Percentiles rank a stretch among this genome's conserved stretches.
phyloP scores from a whole-genome alignment of 371 early-diverging fungal genomes.

The Mortierella sp. region DNA sequence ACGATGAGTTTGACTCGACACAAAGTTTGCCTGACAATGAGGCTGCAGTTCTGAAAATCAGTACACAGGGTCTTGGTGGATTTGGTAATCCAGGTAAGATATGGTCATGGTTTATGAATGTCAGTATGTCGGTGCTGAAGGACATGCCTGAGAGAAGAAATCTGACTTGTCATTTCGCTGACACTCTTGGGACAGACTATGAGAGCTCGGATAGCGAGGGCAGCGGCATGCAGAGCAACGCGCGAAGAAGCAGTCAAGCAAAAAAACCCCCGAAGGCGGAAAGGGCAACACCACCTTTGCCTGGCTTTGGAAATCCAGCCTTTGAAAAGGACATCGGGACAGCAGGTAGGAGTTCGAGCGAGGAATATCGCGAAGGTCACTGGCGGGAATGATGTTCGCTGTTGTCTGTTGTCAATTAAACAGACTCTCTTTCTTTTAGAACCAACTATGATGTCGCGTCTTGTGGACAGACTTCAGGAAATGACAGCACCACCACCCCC shows the following conservation, averaged over 20 bases:
- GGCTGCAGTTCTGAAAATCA: conserved; percentile 23
- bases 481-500: conserved; percentile 51
- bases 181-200: conserved; percentile 23
- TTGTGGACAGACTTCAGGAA: conserved; percentile 45
- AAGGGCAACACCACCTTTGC: conserved; percentile 30
- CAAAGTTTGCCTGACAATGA: conserved; percentile 20
- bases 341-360: conserved; percentile 7
- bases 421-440: no score
- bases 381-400: no score
- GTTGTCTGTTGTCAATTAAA: not conserved
- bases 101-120: not conserved
- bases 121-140: not conserved
- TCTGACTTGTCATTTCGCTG: no score
- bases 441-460: conserved; percentile 33
- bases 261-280: conserved; percentile 7
- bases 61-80: conserved; percentile 39
- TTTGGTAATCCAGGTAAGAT: conserved; percentile 47
- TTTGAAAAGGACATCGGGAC: conserved; percentile 16
- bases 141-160: no score
- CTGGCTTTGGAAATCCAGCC: conserved; percentile 47
- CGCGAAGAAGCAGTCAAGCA: conserved; percentile 5
- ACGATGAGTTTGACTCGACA: conserved; percentile 1
- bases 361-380: not conserved
- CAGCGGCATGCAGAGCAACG: not conserved
- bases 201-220: conserved; percentile 41